These are phyloP conservation scores for Candida silvicultrix DNA, from an alignment of 805 yeast species.

Conservation along the genomic window DNA sequence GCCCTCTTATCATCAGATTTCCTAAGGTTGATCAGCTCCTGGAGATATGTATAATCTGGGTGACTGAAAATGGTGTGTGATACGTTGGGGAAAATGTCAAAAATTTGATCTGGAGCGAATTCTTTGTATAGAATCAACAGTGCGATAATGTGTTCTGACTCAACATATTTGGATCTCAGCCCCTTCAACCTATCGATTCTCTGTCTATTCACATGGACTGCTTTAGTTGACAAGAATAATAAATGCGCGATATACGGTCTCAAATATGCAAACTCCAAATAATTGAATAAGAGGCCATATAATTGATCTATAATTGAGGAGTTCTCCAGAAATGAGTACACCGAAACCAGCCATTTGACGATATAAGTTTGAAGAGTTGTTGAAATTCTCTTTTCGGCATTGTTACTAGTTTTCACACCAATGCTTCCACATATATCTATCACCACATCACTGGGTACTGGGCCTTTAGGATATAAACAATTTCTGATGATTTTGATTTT, in stretches of 20 bases:
- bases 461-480: slow-evolving; percentile 24
- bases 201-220: slow-evolving; percentile 23
- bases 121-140: slow-evolving; percentile 18
- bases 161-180: slow-evolving; percentile 14
- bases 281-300: slow-evolving; percentile 26
- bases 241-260: slow-evolving; percentile 28
- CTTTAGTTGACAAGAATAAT: slow-evolving; percentile 26
- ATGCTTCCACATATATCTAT: slow-evolving; percentile 23
- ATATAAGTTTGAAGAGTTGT: slow-evolving; percentile 21
- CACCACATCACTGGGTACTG: slow-evolving; percentile 19
- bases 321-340: slow-evolving; percentile 19
- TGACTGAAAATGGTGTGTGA: slow-evolving; percentile 20
- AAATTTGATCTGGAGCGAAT: slow-evolving; percentile 17
- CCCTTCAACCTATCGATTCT: slow-evolving; percentile 20
- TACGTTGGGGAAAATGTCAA: slow-evolving; percentile 20
- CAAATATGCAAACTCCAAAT: slow-evolving; percentile 29
- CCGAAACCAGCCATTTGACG: slow-evolving; percentile 29
- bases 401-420: slow-evolving; percentile 21
- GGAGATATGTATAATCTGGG: slow-evolving; percentile 10
- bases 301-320: slow-evolving; percentile 9
- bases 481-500: slow-evolving; percentile 18
- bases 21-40: slow-evolving; percentile 3
- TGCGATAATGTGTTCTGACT: slow-evolving; percentile 15
- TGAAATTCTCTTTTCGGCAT: slow-evolving; percentile 16
- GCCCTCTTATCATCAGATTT: not conserved